These are phyloP conservation scores for Talaromyces sp. DNA, from an alignment of 2,329 filamentous ascomycete species.

Conservation along the genomic window DNA sequence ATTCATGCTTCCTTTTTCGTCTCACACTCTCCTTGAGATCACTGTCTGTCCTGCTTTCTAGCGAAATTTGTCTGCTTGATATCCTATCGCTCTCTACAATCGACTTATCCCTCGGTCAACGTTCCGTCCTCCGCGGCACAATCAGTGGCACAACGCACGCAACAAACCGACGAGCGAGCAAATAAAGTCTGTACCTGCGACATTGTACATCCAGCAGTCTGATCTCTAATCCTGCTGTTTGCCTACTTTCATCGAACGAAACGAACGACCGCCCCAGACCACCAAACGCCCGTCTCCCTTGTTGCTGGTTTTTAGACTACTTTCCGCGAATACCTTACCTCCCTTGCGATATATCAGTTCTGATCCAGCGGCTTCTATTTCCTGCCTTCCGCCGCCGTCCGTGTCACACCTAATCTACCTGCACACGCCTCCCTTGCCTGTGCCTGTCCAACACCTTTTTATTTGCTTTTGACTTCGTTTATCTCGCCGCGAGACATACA, in stretches of 20 bases:
- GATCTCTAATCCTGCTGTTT: constrained; percentile 10
- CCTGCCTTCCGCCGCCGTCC: constrained; percentile 10
- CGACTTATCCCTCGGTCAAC: constrained; percentile 2
- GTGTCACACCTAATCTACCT: constrained; percentile 14
- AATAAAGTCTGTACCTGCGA: neutral
- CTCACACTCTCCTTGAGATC: neutral
- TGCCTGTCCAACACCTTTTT: neutral
- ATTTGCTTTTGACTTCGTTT: constrained; percentile 6
- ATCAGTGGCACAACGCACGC: constrained; percentile 6
- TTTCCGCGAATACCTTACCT: constrained; percentile 5
- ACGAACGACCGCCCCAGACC: constrained; percentile 2
- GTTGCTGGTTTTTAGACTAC: constrained; percentile 1
- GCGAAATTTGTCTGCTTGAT: neutral
- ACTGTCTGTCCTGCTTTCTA: neutral
- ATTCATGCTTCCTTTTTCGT: neutral
- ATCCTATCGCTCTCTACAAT: neutral
- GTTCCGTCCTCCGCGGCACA: neutral
- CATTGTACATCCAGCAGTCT: constrained; percentile 7
- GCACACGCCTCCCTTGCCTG: constrained; percentile 15
- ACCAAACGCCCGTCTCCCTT: constrained; percentile 5
- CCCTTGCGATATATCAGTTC: constrained; percentile 17
- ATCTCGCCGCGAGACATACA: neutral
- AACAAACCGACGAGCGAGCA: neutral
- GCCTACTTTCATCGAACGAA: neutral
- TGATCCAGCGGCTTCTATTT: constrained; percentile 9